A percentile compares a stretch with the other conserved stretches of the same genome.
Evolutionary conservation across 139 green algal genomes (phyloP).

Genomic region (Edaphochlamys debaryana): DNA sequence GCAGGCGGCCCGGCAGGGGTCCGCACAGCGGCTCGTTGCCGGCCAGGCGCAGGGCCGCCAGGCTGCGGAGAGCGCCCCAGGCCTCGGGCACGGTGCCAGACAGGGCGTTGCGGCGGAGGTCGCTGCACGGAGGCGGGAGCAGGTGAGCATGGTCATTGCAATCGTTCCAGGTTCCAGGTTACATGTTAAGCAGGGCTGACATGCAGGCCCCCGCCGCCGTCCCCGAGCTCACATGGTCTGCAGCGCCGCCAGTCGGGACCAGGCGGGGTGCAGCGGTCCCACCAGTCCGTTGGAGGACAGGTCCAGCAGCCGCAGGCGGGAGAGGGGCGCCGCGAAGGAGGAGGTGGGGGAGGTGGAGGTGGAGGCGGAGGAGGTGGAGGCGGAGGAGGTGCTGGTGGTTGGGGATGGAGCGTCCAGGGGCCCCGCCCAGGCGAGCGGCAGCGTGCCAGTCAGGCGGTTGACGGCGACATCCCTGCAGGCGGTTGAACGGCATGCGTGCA

Average conservation of each 20-base stretch:
- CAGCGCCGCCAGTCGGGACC: constrained; percentile 9
- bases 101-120: constrained; percentile 4
- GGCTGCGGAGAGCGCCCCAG: neutral
- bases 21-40: constrained; percentile 20
- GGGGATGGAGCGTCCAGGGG: neutral
- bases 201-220: no score
- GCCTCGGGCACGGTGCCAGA: constrained; percentile 22
- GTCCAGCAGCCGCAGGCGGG: constrained; percentile 21
- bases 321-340: no score
- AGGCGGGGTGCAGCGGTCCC: neutral
- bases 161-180: neutral
- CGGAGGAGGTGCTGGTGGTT: no score
- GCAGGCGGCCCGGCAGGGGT: neutral
- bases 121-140: neutral
- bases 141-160: neutral
- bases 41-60: neutral
- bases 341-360: no score
- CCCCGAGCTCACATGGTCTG: constrained; percentile 28
- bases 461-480: constrained; percentile 11
- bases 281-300: constrained; percentile 1
- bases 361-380: no score
- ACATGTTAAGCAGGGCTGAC: no score
- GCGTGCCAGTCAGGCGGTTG: constrained; percentile 26
- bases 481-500: no score
- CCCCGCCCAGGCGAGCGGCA: neutral